Evolutionary conservation across 2,329 filamentous ascomycete species (phyloP).

Genomic region (Claviceps arundinis): DNA sequence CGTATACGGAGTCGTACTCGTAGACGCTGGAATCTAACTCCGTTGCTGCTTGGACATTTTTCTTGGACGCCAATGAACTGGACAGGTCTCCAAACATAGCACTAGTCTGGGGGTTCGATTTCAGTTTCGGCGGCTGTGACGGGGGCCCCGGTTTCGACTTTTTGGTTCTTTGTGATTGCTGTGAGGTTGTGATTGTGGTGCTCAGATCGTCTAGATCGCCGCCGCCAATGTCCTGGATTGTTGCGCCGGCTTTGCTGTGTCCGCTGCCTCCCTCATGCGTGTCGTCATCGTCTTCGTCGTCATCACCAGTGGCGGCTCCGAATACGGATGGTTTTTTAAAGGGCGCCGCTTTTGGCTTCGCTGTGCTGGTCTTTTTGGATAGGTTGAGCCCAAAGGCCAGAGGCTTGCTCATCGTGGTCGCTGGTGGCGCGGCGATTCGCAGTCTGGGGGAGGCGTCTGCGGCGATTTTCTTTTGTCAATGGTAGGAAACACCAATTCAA

Average conservation of each 20-base stretch:
- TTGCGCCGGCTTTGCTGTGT: constrained; percentile 19
- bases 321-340: constrained; percentile 42
- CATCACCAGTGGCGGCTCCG: constrained; percentile 33
- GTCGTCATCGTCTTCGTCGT: constrained; percentile 14
- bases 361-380: constrained; percentile 39
- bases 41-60: constrained; percentile 50
- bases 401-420: constrained; percentile 32
- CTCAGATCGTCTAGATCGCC: constrained; percentile 43
- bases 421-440: neutral
- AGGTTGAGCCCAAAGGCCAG: constrained; percentile 45
- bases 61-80: constrained; percentile 47
- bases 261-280: constrained; percentile 34
- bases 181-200: constrained; percentile 9
- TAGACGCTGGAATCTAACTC: constrained; percentile 62
- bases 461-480: neutral
- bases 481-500: no score
- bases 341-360: constrained; percentile 31
- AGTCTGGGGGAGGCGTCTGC: neutral
- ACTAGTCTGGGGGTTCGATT: constrained; percentile 27
- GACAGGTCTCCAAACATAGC: constrained; percentile 53
- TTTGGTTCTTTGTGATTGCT: constrained; percentile 18
- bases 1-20: constrained; percentile 75
- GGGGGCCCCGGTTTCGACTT: constrained; percentile 22
- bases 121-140: constrained; percentile 29
- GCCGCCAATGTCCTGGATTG: constrained; percentile 49